Evolutionary conservation across 192 early-diverging fungal genomes (phyloP).

Genomic region (Backusella parvicylindrica): DNA sequence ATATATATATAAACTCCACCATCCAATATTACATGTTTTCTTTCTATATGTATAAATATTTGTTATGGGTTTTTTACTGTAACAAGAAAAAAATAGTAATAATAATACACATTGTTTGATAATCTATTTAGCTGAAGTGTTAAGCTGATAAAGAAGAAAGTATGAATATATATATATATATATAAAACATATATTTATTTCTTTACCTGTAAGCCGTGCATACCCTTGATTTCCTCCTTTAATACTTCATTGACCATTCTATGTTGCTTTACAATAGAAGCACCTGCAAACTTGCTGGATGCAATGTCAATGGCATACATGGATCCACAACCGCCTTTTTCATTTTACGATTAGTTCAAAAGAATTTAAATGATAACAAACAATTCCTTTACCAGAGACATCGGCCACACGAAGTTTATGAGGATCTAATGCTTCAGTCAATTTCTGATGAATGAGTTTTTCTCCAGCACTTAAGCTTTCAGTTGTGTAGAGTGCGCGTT

Average conservation of each 20-base stretch:
- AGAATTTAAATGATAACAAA: background rate
- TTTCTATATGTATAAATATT: background rate
- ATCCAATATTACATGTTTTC: background rate
- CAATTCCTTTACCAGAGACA: slow-evolving; percentile 79
- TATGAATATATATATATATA: background rate
- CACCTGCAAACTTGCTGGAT: slow-evolving; percentile 70
- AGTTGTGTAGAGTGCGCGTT: slow-evolving; percentile 11
- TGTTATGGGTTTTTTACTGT: background rate
- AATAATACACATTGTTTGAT: background rate
- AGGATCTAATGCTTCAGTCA: slow-evolving; percentile 64
- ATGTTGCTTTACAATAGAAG: slow-evolving; percentile 85
- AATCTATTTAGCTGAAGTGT: slow-evolving; percentile 23
- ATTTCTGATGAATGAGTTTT: slow-evolving; percentile 71
- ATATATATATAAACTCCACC: background rate
- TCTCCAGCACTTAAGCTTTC: slow-evolving; percentile 56
- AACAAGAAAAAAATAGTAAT: background rate
- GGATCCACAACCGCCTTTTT: slow-evolving; percentile 88
- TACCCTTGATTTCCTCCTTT: slow-evolving; percentile 86
- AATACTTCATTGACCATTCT: slow-evolving; percentile 83
- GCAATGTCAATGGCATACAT: slow-evolving; percentile 95
- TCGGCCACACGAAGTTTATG: slow-evolving; percentile 72
- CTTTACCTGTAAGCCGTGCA: slow-evolving; percentile 80
- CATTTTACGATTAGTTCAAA: too few species aligned
- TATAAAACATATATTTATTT: background rate
- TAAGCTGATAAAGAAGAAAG: slow-evolving; percentile 13